Base-by-base conservation (phyloP, 2,329 filamentous ascomycete species). In the Colletotrichum sp. region DNA sequence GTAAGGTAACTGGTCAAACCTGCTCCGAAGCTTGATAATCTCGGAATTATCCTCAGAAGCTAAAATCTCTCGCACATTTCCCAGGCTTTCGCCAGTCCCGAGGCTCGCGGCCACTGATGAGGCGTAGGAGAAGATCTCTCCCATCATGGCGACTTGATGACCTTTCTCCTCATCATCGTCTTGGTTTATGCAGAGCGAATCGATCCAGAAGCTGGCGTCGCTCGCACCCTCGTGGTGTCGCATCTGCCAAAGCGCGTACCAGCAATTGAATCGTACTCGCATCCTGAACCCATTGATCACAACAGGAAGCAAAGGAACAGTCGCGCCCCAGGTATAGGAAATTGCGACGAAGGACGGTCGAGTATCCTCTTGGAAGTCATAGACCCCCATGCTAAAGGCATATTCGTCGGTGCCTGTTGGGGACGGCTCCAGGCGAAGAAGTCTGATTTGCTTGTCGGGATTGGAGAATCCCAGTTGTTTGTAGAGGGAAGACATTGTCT, bases 1-100 rank as follows among this genome's bases (percentile, higher is more conserved):
- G 1, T 34, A 62, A 0, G 59, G 28, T 1, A 62, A 0, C 2
- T 0, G 8, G 0, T n/a, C 26, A 8, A 62, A 30, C 5, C 0
- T 8, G 8, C 3, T 0, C 5, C 59, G 8, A 62, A 30, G 15
- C 10, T 34, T 34, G 18, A 1, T 6, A 12, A 62, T 62, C 8
- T 26, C 6, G 26, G 6, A 8, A 8, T 2, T 28, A 8, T 28
- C 26, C 6, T 0, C 1, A 1, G 28, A 28, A 1, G 8, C 6
- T 0, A 62, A 3, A 0, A 15, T 15, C 2, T 15, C 10, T 10
- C 10, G 59, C 18, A 32, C 24, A 21, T 26, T n/a, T 26, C 28
- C 59, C 0, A 62, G 26, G 0, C 18, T 21, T 16, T 62, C 59
- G 28, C 59, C 59, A 34, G 1, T 21, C 0, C 59, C 59, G 1